Evolutionary conservation across 2,329 filamentous ascomycete species (phyloP).

Genomic region (Alternaria longipes): DNA sequence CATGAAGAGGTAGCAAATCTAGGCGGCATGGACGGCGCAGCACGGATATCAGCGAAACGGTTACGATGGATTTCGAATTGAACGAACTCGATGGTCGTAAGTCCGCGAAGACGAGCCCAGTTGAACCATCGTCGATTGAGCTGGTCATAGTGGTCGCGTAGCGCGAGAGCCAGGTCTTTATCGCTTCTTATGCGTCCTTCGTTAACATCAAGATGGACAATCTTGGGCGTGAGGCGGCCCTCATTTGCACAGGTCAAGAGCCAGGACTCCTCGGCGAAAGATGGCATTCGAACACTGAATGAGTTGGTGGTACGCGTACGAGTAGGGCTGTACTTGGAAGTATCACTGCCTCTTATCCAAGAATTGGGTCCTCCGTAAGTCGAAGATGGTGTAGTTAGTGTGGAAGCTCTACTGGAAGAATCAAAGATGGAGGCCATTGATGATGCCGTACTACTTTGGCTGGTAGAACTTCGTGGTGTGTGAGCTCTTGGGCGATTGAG

Average conservation of each 20-base stretch:
- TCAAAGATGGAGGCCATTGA: slow-evolving; percentile 43
- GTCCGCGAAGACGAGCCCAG: slow-evolving; percentile 45
- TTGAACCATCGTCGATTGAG: slow-evolving; percentile 47
- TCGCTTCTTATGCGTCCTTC: slow-evolving; percentile 44
- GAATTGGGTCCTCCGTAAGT: slow-evolving; percentile 37
- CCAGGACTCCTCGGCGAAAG: slow-evolving; percentile 41
- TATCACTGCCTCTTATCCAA: slow-evolving; percentile 26
- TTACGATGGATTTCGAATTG: slow-evolving; percentile 54
- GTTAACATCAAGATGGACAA: slow-evolving; percentile 51
- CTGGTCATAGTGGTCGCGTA: slow-evolving; percentile 48
- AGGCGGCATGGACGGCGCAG: slow-evolving; percentile 49
- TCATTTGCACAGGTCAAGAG: slow-evolving; percentile 53
- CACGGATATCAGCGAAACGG: slow-evolving; percentile 52
- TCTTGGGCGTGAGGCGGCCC: slow-evolving; percentile 48
- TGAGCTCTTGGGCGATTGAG: slow-evolving; percentile 47
- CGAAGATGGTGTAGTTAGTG: slow-evolving; percentile 38
- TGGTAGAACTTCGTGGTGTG: slow-evolving; percentile 31
- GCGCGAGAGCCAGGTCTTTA: slow-evolving; percentile 46
- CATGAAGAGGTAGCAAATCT: slow-evolving; percentile 22
- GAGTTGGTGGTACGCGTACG: slow-evolving; percentile 30
- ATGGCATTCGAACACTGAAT: slow-evolving; percentile 36
- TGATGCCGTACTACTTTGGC: slow-evolving; percentile 36
- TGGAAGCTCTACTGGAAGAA: slow-evolving; percentile 36
- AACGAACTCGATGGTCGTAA: slow-evolving; percentile 51
- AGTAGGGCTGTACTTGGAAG: slow-evolving; percentile 39